Percentiles rank a stretch among this genome's conserved stretches.
Evolutionary conservation across 2,329 filamentous ascomycete genomes (phyloP).

Genomic region (Bipolaris victoriae): DNA sequence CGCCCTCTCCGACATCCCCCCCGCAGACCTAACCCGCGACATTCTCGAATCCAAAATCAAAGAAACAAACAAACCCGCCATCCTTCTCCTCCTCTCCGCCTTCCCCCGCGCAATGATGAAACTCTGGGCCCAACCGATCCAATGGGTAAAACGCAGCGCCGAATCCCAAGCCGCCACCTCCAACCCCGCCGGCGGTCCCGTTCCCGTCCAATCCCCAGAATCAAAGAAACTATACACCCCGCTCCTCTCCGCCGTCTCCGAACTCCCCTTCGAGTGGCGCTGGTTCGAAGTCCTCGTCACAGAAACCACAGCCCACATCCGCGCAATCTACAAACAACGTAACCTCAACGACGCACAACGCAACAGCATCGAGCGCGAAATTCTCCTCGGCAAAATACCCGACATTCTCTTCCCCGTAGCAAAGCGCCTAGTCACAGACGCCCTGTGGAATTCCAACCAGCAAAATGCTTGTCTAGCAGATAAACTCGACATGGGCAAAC

Average conservation of each 20-base stretch:
- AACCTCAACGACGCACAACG: slow-evolving; percentile 55
- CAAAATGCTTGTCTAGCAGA: slow-evolving; percentile 57
- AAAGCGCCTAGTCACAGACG: slow-evolving; percentile 53
- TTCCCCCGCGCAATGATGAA: slow-evolving; percentile 49
- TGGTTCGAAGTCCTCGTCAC: slow-evolving; percentile 57
- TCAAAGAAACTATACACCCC: slow-evolving; percentile 55
- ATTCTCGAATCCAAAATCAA: slow-evolving; percentile 34
- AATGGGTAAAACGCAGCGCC: slow-evolving; percentile 40
- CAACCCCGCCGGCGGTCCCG: slow-evolving; percentile 26
- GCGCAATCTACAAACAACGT: slow-evolving; percentile 60
- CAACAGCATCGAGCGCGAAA: slow-evolving; percentile 58
- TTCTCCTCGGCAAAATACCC: slow-evolving; percentile 61
- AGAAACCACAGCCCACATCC: slow-evolving; percentile 71
- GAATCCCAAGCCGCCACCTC: slow-evolving; percentile 39
- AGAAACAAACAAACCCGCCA: slow-evolving; percentile 44
- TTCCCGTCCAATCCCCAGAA: slow-evolving; percentile 51
- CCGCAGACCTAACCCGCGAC: slow-evolving; percentile 48
- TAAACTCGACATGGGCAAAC: slow-evolving; percentile 67
- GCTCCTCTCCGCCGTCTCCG: slow-evolving; percentile 38
- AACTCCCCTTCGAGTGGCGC: slow-evolving; percentile 52
- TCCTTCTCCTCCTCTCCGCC: slow-evolving; percentile 42
- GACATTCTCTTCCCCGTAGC: slow-evolving; percentile 58
- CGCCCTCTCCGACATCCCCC: slow-evolving; percentile 23
- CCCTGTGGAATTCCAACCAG: slow-evolving; percentile 46
- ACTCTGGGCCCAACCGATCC: slow-evolving; percentile 41